Evolutionary conservation across 2,329 filamentous ascomycete species (phyloP).

Genomic region (Ceratocystis destructans): DNA sequence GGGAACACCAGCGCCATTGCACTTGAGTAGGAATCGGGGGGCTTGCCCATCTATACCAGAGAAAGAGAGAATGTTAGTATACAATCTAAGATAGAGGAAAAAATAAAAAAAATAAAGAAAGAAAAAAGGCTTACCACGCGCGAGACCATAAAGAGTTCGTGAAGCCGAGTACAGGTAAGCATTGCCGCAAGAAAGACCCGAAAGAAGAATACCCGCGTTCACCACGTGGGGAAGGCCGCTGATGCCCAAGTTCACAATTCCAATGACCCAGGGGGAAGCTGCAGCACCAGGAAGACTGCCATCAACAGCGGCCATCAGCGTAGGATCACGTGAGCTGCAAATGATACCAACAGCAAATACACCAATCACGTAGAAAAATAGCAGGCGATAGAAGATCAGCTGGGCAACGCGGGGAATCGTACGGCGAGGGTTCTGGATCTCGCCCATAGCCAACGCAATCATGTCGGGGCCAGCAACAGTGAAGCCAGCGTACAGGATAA

Average conservation of each 20-base stretch:
- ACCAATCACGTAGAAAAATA: conserved; percentile 55
- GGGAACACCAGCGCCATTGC: conserved; percentile 47
- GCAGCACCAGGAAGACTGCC: conserved; percentile 39
- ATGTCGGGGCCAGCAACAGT: conserved; percentile 56
- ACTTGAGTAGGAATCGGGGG: conserved; percentile 40
- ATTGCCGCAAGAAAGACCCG: conserved; percentile 35
- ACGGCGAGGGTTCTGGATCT: conserved; percentile 50
- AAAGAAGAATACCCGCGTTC: conserved; percentile 33
- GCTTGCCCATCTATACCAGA: conserved; percentile 32
- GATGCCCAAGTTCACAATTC: conserved; percentile 46
- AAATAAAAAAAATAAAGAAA: neutral
- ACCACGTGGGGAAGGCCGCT: conserved; percentile 46
- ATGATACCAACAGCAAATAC: conserved; percentile 44
- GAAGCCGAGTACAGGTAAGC: conserved; percentile 40
- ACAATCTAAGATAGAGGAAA: neutral
- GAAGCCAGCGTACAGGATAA: conserved; percentile 54
- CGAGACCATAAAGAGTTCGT: conserved; percentile 37
- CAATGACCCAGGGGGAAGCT: conserved; percentile 45
- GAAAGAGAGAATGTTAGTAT: conserved; percentile 20
- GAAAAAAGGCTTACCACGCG: conserved; percentile 24
- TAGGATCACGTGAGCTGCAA: conserved; percentile 39
- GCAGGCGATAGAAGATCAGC: conserved; percentile 59
- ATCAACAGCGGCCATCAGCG: conserved; percentile 32
- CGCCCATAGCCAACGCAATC: conserved; percentile 41
- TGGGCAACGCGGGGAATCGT: conserved; percentile 58